Conservation (phyloP, 768 basidiomycete genomes). For the Amanita jacksonii region DNA sequence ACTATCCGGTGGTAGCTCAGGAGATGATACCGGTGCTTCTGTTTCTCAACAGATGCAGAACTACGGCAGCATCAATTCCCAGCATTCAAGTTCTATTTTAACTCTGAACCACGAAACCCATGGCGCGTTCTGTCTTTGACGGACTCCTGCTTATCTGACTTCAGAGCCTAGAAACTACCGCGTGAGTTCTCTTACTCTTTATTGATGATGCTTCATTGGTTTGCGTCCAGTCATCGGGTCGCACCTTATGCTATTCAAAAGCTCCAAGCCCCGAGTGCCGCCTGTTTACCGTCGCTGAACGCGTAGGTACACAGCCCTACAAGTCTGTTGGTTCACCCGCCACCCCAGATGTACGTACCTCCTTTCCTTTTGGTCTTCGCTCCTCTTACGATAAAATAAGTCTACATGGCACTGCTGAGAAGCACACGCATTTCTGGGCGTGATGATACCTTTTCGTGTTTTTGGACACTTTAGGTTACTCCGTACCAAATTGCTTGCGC, state of each 20-base stretch:
- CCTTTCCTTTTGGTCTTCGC: too few relatives aligned
- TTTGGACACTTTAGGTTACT: too few relatives aligned
- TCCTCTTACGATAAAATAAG: too few relatives aligned
- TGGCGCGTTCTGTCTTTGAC: conserved; percentile 14
- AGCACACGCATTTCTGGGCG: too few relatives aligned
- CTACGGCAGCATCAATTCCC: conserved; percentile 19
- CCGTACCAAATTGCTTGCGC: too few relatives aligned
- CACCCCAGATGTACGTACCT: conserved; percentile 21
- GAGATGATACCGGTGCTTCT: conserved; percentile 25
- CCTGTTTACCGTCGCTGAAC: conserved; percentile 34
- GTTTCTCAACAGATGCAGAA: conserved; percentile 18
- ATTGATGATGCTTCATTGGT: neutral
- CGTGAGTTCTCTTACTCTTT: conserved; percentile 13
- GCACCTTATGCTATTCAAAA: conserved; percentile 29
- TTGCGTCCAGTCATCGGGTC: conserved; percentile 23
- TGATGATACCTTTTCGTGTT: too few relatives aligned
- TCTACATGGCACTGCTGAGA: too few relatives aligned
- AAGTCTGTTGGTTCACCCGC: conserved; percentile 22
- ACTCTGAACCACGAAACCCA: conserved; percentile 33
- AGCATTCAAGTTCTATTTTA: conserved; percentile 27
- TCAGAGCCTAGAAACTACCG: conserved; percentile 14
- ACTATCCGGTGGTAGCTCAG: conserved; percentile 19
- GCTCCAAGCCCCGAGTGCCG: conserved; percentile 29
- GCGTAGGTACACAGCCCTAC: conserved; percentile 29
- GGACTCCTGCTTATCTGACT: conserved; percentile 1